A percentile compares a stretch with the other conserved stretches of the same genome.
Evolutionary conservation across 108 stramenopile genomes (phyloP).

Genomic region (Chaetoceros tenuissimus): DNA sequence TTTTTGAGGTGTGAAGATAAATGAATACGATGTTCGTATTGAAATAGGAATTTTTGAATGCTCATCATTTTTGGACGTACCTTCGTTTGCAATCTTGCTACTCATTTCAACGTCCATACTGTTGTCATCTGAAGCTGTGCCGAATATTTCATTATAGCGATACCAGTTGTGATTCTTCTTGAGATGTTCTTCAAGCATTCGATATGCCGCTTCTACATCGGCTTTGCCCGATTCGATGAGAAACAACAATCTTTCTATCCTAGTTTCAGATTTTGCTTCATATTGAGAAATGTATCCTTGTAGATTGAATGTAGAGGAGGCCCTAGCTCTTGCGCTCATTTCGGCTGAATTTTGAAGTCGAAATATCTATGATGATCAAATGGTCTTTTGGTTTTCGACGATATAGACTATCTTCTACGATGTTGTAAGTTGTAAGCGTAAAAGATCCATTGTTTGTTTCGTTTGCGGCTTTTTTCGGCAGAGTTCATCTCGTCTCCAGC

Average conservation of each 20-base stretch:
- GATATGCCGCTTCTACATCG: slow-evolving; percentile 22
- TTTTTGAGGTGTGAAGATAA: no score
- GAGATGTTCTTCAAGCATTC: slow-evolving; percentile 41
- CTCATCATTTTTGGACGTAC: no score
- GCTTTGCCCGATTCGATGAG: slow-evolving; percentile 3
- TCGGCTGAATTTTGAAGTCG: no score
- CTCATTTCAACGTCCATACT: background rate
- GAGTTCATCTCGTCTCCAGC: no score
- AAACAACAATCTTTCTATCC: slow-evolving; percentile 51
- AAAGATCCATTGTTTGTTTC: background rate
- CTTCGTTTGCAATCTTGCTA: no score
- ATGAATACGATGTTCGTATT: no score
- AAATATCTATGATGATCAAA: background rate
- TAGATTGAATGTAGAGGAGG: slow-evolving; percentile 47
- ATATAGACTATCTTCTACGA: no score
- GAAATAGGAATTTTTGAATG: no score
- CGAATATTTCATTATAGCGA: slow-evolving; percentile 45
- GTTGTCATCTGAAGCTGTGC: background rate
- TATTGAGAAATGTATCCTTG: slow-evolving; percentile 62
- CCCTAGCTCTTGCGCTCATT: no score
- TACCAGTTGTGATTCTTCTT: slow-evolving; percentile 35
- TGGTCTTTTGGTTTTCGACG: background rate
- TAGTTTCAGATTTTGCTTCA: slow-evolving; percentile 41
- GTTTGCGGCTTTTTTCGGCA: background rate
- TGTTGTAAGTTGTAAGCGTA: background rate